Conservation (phyloP, 1,284 basidiomycete species). For the Pseudozyma sp. region DNA sequence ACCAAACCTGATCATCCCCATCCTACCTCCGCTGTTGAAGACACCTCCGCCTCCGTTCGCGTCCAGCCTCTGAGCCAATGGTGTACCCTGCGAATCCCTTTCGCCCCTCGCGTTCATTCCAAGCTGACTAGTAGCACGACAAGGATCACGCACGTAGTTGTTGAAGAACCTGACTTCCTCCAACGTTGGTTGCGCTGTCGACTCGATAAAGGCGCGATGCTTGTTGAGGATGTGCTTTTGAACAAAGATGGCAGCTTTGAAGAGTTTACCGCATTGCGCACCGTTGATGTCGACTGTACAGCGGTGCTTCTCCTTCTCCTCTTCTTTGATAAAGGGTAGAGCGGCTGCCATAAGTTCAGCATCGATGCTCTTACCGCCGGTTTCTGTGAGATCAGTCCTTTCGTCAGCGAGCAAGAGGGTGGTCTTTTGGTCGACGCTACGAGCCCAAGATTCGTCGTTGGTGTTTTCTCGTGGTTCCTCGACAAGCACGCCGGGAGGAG, state of each 20-base stretch:
- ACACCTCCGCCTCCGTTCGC: conserved; percentile 12
- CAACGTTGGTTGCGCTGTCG: conserved; percentile 12
- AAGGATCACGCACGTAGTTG: conserved; percentile 57
- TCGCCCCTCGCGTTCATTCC: conserved; percentile 3
- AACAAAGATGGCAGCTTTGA: conserved; percentile 60
- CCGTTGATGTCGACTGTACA: conserved; percentile 52
- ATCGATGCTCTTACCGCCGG: conserved; percentile 48
- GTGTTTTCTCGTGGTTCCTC: conserved; percentile 44
- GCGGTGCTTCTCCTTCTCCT: conserved; percentile 60
- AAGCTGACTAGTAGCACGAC: conserved; percentile 27
- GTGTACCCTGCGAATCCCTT: conserved; percentile 1
- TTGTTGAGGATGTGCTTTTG: conserved; percentile 66
- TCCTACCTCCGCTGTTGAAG: conserved; percentile 34
- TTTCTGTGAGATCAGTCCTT: conserved; percentile 40
- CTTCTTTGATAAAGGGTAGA: conserved; percentile 51
- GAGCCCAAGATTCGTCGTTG: conserved; percentile 56
- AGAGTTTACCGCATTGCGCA: conserved; percentile 60
- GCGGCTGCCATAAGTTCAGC: conserved; percentile 47
- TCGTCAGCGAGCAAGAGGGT: conserved; percentile 45
- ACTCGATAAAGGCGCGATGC: conserved; percentile 53
- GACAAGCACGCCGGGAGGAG: conserved; percentile 23
- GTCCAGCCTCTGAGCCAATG: conserved; percentile 23
- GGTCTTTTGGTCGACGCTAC: conserved; percentile 58
- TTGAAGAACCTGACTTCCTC: conserved; percentile 47
- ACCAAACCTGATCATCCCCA: conserved; percentile 49